A percentile compares a stretch with the other conserved stretches of the same genome.
phyloP scores from a whole-genome alignment of 441 rosid genomes.

The Aleurites moluccanus region DNA sequence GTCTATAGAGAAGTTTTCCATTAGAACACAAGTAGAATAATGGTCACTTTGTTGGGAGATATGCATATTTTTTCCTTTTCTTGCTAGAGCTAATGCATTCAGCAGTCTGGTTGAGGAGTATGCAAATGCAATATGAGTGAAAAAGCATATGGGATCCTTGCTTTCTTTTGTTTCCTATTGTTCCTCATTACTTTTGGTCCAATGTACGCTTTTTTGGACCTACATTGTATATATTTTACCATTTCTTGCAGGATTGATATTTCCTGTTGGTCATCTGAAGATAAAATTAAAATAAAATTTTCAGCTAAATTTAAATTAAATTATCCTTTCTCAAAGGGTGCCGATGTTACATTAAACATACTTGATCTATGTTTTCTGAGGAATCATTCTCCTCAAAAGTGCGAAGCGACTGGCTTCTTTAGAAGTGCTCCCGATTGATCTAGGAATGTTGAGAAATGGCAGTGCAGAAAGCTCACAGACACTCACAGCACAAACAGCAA shows the following conservation, averaged over 20 bases:
- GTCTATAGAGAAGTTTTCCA: too few relatives aligned
- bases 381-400: neutral
- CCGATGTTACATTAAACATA: neutral
- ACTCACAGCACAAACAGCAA: too few relatives aligned
- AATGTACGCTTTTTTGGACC: neutral
- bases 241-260: neutral
- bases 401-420: neutral
- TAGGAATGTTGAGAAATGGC: neutral
- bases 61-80: too few relatives aligned
- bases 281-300: neutral
- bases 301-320: neutral
- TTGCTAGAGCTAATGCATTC: neutral
- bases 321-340: neutral
- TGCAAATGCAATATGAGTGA: neutral
- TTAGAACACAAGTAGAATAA: neutral
- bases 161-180: neutral
- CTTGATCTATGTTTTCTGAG: neutral
- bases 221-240: neutral
- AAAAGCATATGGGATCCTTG: neutral
- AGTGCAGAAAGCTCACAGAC: too few relatives aligned
- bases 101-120: neutral
- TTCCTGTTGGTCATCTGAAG: neutral
- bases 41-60: neutral
- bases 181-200: neutral
- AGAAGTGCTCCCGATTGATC: neutral